Evolutionary conservation across 768 basidiomycete genomes (phyloP).

Genomic region (Wakefieldia striispora): DNA sequence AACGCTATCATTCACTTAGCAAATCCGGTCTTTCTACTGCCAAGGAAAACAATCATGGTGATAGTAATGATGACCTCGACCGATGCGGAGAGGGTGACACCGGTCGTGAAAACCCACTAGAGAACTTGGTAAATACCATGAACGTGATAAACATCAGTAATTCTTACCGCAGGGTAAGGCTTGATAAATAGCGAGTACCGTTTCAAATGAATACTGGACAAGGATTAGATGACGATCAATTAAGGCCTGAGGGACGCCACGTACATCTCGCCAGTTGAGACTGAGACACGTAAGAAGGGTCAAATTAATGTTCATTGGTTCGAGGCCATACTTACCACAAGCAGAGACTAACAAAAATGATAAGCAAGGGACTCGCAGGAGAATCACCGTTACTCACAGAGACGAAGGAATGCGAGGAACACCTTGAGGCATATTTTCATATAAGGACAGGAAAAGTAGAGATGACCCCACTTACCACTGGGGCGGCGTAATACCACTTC

Average conservation of each 20-base stretch:
- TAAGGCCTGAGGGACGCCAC: background rate
- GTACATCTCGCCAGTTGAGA: constrained; percentile 34
- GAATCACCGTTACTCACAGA: constrained; percentile 19
- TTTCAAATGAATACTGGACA: constrained; percentile 24
- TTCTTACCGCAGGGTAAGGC: constrained; percentile 29
- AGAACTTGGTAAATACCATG: background rate
- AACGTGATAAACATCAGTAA: background rate
- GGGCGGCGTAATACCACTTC: constrained; percentile 31
- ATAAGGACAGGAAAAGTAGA: background rate
- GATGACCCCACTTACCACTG: constrained; percentile 18
- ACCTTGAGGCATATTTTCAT: constrained; percentile 7
- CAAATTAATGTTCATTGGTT: background rate
- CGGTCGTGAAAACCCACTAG: constrained; percentile 32
- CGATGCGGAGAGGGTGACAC: constrained; percentile 33
- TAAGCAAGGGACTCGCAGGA: constrained; percentile 3
- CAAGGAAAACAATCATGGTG: constrained; percentile 32
- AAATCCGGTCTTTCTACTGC: constrained; percentile 31
- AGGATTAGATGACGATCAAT: background rate
- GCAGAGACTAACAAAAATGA: constrained; percentile 22
- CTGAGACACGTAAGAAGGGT: constrained; percentile 8
- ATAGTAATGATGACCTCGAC: constrained; percentile 33
- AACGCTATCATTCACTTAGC: constrained; percentile 15
- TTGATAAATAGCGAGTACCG: constrained; percentile 31
- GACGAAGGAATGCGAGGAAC: constrained; percentile 34
- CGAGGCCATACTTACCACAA: constrained; percentile 20